Percentiles rank a stretch among this genome's conserved stretches.
Evolutionary conservation across 208 protist species (phyloP).

Genomic region (Trypanosoma lewisi): DNA sequence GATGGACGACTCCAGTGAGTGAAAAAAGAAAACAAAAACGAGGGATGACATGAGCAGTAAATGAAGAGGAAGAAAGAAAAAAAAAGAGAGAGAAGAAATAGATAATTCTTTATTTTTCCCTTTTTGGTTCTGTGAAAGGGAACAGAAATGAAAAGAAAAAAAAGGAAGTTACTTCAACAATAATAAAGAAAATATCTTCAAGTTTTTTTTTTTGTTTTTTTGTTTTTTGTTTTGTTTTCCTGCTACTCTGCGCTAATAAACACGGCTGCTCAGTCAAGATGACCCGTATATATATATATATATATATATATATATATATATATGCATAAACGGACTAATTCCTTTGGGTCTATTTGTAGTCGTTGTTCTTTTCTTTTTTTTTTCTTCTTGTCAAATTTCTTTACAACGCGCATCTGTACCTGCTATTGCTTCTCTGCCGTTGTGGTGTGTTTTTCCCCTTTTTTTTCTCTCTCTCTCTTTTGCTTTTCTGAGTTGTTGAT

Average conservation of each 20-base stretch:
- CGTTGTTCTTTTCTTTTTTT: background rate
- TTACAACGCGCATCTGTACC: too few species aligned
- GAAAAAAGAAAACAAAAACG: conserved; percentile 6
- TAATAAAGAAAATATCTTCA: background rate
- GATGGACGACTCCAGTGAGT: background rate
- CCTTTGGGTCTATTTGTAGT: background rate
- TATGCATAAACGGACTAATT: background rate
- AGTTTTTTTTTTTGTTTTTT: conserved; percentile 5
- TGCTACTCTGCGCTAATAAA: too few species aligned
- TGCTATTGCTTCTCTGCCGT: too few species aligned
- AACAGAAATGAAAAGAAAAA: background rate
- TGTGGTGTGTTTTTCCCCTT: too few species aligned
- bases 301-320: conserved; percentile 12
- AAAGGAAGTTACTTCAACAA: background rate
- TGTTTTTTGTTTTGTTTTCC: too few species aligned
- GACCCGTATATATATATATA: background rate
- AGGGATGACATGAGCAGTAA: conserved; percentile 5
- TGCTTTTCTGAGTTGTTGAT: too few species aligned
- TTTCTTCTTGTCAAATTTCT: too few species aligned
- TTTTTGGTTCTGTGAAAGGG: conserved; percentile 13
- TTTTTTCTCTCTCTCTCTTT: too few species aligned
- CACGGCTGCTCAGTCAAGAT: too few species aligned
- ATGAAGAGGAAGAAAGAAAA: conserved; percentile 12
- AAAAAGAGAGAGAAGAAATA: conserved; percentile 11
- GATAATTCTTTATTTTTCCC: conserved; percentile 11